Evolutionary conservation across 441 rosid species (phyloP), one percentile per base, ranked within the genome.

Genomic region (Jatropha podagrica): DNA sequence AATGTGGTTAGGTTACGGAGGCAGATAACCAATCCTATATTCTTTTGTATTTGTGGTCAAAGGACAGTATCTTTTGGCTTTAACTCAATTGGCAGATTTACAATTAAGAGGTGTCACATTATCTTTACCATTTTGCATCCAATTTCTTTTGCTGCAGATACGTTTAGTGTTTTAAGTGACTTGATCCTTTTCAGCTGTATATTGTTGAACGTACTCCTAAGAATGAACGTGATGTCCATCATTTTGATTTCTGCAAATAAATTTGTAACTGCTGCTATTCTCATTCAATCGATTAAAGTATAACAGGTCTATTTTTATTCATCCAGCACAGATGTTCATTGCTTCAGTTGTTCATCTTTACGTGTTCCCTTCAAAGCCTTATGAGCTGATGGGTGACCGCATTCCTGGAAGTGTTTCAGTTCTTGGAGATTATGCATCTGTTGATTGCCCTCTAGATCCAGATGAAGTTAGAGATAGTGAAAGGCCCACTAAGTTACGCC

Each of bases 401-500:
- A 80, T 88, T 79, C 77, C 88, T 32, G 99, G 98, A 81, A 86
- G 83, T 70, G 89, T 96, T 83, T 85, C 98, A 17, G 92, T 96
- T 77, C 98, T 96, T 72, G 98, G 99, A 83, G 99, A 96, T 83
- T 96, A 96, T 89, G 97, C 88, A 66, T 90, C 98, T 68, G 91
- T 89, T 40, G 99, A 93, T 81, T 94, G 94, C 78, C 97, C 98
- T 62, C 77, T 91, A 70, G 99, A 94, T 86, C 98, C 99, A 61
- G 98, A 94, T 76, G 99, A 95, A 90, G 85, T 96, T 78, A 86
- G 99, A 85, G 99, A 97, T 84, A 91, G 97, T 81, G 97, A 97
- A 83, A 88, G 98, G 73, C 98, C 93, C 69, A 97, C 96, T n/a
- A 97, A 97, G 81, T 77, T 93, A 71, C 98, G 97, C 65, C 92